These are phyloP conservation scores for Streptanthus diversifolius DNA, from an alignment of 345 rosid species.

Conservation along the genomic window DNA sequence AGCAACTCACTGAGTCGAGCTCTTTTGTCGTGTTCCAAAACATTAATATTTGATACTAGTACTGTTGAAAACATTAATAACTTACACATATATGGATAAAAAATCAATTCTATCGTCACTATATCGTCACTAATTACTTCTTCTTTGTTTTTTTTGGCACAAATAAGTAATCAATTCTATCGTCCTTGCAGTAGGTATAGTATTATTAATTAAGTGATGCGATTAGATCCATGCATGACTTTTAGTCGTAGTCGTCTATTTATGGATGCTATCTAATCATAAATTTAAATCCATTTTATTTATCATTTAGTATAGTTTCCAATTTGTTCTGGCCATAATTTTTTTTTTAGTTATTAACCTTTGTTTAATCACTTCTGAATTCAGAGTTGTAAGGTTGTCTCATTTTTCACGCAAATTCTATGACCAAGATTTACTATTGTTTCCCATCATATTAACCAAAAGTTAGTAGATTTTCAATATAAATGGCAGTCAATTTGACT, in stretches of 20 bases:
- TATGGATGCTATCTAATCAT: constrained; percentile 10
- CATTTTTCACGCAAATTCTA: not conserved
- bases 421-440: not conserved
- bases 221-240: constrained; percentile 21
- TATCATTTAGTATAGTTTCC: not conserved
- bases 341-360: not conserved
- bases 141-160: not conserved
- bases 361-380: not conserved
- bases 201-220: not conserved
- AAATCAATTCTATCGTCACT: not conserved
- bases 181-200: not conserved
- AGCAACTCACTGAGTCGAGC: not conserved
- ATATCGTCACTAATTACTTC: not conserved
- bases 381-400: not conserved
- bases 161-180: constrained; percentile 11
- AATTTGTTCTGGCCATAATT: not conserved
- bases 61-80: not conserved
- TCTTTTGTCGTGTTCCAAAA: constrained; percentile 11
- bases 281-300: not conserved
- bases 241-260: constrained; percentile 11
- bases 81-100: not conserved
- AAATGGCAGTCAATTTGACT: not conserved
- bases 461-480: not conserved
- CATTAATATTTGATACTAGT: not conserved
- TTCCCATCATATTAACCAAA: not conserved